These are phyloP conservation scores for Calophaca sinica DNA, from an alignment of 306 rosid species.

Conservation along the genomic window DNA sequence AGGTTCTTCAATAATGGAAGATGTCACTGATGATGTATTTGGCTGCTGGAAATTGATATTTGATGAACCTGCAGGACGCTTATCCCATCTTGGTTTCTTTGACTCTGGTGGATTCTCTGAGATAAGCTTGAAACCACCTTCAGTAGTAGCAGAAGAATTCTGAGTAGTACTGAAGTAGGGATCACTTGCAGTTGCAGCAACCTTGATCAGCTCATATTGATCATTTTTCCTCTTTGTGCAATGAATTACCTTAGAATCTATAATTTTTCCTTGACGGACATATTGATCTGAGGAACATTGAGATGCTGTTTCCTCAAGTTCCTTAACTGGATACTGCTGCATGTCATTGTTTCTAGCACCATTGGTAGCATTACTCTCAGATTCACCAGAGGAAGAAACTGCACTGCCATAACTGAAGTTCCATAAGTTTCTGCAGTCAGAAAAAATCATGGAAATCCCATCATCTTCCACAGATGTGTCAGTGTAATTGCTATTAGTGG, in stretches of 20 bases:
- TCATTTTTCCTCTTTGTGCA: conserved; percentile 55
- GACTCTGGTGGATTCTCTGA: conserved; percentile 59
- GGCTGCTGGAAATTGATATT: conserved; percentile 88
- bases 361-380: conserved; percentile 59
- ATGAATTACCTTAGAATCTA: conserved; percentile 42
- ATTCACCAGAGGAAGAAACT: conserved; percentile 70
- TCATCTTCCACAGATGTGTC: conserved; percentile 56
- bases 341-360: conserved; percentile 44
- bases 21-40: conserved; percentile 60
- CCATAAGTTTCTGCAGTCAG: conserved; percentile 74
- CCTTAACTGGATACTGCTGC: conserved; percentile 43
- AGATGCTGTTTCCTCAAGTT: conserved; percentile 55
- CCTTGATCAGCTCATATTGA: conserved; percentile 32
- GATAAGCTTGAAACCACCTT: conserved; percentile 70
- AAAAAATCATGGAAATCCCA: conserved; percentile 67
- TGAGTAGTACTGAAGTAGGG: conserved; percentile 54
- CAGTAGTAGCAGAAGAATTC: conserved; percentile 49
- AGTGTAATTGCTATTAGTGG: conserved; percentile 46
- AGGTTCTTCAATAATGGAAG: conserved; percentile 68
- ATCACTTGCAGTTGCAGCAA: conserved; percentile 12
- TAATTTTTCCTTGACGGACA: background rate
- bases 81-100: conserved; percentile 78
- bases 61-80: conserved; percentile 63
- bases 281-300: conserved; percentile 55
- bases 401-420: conserved; percentile 57